Percentiles rank a stretch among this genome's conserved stretches.
These are phyloP conservation scores for Xylariomycetidae sp. DNA, from an alignment of 2,329 filamentous ascomycete species.

Conservation along the genomic window DNA sequence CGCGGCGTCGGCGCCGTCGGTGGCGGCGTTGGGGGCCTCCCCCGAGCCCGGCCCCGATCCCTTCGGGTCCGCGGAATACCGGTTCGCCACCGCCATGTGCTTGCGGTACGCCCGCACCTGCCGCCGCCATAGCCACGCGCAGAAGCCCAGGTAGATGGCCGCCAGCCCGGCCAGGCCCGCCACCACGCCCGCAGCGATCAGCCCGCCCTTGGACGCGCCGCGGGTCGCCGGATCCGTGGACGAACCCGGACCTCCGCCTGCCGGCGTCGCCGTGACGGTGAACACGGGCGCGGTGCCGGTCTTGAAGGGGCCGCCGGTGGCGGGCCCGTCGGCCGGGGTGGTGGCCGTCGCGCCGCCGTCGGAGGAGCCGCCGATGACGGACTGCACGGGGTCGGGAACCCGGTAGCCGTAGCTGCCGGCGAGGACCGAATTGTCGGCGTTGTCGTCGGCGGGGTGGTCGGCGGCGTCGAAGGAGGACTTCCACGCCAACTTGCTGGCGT, in stretches of 20 bases:
- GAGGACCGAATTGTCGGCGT: slow-evolving; percentile 45
- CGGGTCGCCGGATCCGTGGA: slow-evolving; percentile 1
- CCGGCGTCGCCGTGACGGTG: slow-evolving; percentile 47
- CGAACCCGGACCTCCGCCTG: slow-evolving; percentile 31
- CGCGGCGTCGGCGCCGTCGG: slow-evolving; percentile 14
- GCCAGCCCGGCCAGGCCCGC: slow-evolving; percentile 59
- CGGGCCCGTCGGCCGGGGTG: slow-evolving; percentile 52
- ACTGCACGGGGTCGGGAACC: slow-evolving; percentile 58
- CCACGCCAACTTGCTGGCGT: slow-evolving; percentile 61
- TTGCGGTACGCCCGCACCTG: slow-evolving; percentile 64
- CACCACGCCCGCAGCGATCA: slow-evolving; percentile 47
- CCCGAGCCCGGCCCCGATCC: too few relatives aligned
- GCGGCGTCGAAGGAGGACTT: slow-evolving; percentile 54
- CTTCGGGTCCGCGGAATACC: slow-evolving; percentile 31
- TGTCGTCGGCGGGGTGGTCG: slow-evolving; percentile 38
- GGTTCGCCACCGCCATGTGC: slow-evolving; percentile 61
- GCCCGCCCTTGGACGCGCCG: slow-evolving; percentile 19
- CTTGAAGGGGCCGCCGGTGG: slow-evolving; percentile 63
- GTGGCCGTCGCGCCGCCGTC: slow-evolving; percentile 62
- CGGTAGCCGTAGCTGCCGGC: slow-evolving; percentile 58
- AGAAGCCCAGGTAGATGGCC: slow-evolving; percentile 63
- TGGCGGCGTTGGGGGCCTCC: too few relatives aligned
- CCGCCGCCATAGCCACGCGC: slow-evolving; percentile 66
- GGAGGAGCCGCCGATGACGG: slow-evolving; percentile 54
- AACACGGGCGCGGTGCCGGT: slow-evolving; percentile 66